A percentile compares a stretch with the other conserved stretches of the same genome.
Conservation (phyloP, 208 protist genomes). For the Wallacemonas collosoma region DNA sequence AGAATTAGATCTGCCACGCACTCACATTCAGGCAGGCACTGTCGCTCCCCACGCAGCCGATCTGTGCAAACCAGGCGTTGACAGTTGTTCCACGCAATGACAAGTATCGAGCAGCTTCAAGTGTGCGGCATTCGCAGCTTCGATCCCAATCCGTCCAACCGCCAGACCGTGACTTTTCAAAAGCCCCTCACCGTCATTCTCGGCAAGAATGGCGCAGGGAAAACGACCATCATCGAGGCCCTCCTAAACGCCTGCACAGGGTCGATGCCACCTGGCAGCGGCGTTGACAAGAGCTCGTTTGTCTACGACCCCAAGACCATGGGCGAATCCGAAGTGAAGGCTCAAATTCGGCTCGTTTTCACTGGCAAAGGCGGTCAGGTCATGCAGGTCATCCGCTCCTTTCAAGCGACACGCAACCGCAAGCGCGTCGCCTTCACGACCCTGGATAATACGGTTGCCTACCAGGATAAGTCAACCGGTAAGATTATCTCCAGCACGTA, state of each 20-base stretch:
- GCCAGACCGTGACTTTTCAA: constrained; percentile 95
- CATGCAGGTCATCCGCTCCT: constrained; percentile 92
- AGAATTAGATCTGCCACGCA: too few species aligned
- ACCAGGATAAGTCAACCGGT: constrained; percentile 84
- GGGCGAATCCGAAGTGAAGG: constrained; percentile 95
- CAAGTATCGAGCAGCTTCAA: constrained; percentile 96
- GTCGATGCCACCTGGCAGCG: constrained; percentile 95
- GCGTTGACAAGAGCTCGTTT: constrained; percentile 94
- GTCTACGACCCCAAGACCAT: constrained; percentile 98
- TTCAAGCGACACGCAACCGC: constrained; percentile 90
- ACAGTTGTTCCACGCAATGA: constrained; percentile 61
- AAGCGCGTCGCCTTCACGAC: constrained; percentile 92
- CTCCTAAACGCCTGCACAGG: constrained; percentile 97
- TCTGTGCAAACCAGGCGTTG: background rate
- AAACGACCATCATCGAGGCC: constrained; percentile 99
- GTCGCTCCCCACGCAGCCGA: too few species aligned
- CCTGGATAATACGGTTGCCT: constrained; percentile 94
- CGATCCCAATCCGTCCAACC: constrained; percentile 78
- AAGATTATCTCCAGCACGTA: constrained; percentile 84
- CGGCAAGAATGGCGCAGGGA: constrained; percentile 97
- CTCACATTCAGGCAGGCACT: too few species aligned
- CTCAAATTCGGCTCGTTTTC: constrained; percentile 96
- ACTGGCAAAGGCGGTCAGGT: constrained; percentile 77
- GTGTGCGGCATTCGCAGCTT: constrained; percentile 98
- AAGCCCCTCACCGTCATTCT: constrained; percentile 99